phyloP scores from a whole-genome alignment of 2,329 filamentous ascomycete genomes.

The Colletotrichum karsti region DNA sequence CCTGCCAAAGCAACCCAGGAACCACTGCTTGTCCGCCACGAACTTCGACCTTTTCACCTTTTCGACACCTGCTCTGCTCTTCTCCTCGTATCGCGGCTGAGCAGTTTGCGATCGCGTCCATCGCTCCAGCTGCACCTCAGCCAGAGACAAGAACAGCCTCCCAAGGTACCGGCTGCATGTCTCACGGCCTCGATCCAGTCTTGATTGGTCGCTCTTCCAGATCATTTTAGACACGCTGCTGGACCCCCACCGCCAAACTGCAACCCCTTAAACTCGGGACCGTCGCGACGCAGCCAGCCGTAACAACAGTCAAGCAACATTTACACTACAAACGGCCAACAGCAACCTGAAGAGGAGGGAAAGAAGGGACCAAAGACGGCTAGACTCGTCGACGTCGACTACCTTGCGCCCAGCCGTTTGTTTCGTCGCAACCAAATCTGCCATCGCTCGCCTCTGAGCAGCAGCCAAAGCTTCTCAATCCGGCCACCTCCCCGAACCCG shows the following conservation, averaged over 20 bases:
- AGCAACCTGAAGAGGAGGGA: constrained; percentile 9
- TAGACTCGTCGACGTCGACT: background rate
- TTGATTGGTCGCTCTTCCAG: constrained; percentile 14
- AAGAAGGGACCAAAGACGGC: constrained; percentile 8
- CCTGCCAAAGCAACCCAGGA: background rate
- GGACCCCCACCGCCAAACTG: constrained; percentile 5
- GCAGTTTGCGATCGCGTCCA: background rate
- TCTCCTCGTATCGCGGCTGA: background rate
- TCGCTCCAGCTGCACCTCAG: constrained; percentile 24
- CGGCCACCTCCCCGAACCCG: constrained; percentile 15
- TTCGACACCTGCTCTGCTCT: background rate
- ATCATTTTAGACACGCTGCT: constrained; percentile 18
- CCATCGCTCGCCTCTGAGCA: background rate
- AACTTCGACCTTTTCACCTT: background rate
- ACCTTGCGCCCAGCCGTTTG: background rate
- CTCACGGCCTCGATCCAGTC: background rate
- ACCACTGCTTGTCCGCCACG: background rate
- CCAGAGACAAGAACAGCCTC: constrained; percentile 22
- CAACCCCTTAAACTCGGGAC: constrained; percentile 26
- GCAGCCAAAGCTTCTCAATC: constrained; percentile 3
- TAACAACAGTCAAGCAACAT: background rate
- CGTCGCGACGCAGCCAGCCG: constrained; percentile 1
- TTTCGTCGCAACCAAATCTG: background rate
- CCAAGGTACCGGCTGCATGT: constrained; percentile 18
- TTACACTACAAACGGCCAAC: background rate